These are phyloP conservation scores for Lichtheimia corymbifera DNA, from an alignment of 371 early-diverging fungal genomes.

Conservation along the genomic window DNA sequence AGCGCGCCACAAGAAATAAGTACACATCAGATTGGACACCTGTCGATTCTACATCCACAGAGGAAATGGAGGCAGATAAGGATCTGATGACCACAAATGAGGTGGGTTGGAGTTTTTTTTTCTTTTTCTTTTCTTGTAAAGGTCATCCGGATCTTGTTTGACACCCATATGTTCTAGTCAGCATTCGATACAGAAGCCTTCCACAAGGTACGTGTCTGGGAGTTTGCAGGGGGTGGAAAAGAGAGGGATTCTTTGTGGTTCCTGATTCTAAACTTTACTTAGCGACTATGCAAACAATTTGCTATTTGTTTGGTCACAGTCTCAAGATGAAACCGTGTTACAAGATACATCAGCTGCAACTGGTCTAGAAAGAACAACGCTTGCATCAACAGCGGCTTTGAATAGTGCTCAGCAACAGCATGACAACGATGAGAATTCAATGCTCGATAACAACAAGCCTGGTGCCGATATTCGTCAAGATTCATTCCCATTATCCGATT, in stretches of 20 bases:
- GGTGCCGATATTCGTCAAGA: too few relatives aligned
- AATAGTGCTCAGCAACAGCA: neutral
- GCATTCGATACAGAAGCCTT: slow-evolving; percentile 5
- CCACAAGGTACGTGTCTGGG: neutral
- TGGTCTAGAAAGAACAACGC: neutral
- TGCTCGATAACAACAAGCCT: neutral
- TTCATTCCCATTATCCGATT: neutral
- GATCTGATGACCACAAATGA: neutral
- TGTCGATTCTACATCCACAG: too few relatives aligned
- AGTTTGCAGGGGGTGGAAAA: neutral
- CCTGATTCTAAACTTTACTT: slow-evolving; percentile 46
- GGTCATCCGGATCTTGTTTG: neutral
- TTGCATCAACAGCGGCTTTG: too few relatives aligned
- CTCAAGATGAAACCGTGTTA: slow-evolving; percentile 38
- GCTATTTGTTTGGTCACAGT: slow-evolving; percentile 43
- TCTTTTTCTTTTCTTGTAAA: neutral
- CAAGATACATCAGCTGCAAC: slow-evolving; percentile 6
- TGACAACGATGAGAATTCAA: slow-evolving; percentile 9
- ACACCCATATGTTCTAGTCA: slow-evolving; percentile 12
- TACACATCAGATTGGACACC: too few relatives aligned
- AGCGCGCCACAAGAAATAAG: too few relatives aligned
- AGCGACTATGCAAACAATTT: slow-evolving; percentile 39
- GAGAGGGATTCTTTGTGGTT: slow-evolving; percentile 11
- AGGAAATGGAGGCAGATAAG: too few relatives aligned
- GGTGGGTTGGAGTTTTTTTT: neutral